Evolutionary conservation across 1,284 basidiomycete genomes (phyloP).

Genomic region (Microbotryum violaceum): DNA sequence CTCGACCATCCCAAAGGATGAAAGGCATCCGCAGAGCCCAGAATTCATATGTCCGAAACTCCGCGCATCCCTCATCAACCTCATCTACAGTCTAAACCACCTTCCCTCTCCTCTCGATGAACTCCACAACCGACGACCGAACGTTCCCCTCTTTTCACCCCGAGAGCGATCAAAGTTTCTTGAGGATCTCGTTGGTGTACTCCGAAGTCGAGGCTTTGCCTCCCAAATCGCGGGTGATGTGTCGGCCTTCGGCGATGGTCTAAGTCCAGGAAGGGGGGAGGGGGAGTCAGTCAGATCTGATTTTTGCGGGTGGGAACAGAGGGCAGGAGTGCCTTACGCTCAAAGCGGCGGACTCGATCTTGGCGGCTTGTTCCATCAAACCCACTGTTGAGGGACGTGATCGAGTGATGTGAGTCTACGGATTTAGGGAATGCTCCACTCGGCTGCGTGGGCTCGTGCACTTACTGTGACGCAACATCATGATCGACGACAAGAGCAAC

Average conservation of each 20-base stretch:
- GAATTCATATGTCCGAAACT: too few species aligned
- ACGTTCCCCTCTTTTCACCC: neutral
- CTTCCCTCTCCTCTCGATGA: too few species aligned
- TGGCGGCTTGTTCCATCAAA: conserved; percentile 72
- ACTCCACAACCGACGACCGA: too few species aligned
- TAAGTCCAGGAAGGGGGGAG: conserved; percentile 38
- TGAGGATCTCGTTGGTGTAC: conserved; percentile 80
- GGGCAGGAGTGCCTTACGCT: conserved; percentile 50
- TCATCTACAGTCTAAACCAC: too few species aligned
- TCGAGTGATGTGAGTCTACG: too few species aligned
- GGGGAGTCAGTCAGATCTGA: neutral
- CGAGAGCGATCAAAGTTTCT: conserved; percentile 49
- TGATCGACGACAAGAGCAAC: conserved; percentile 82
- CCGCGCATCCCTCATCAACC: too few species aligned
- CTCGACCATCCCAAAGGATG: too few species aligned
- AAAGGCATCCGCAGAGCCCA: too few species aligned
- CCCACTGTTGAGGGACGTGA: conserved; percentile 49
- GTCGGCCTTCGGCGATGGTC: conserved; percentile 92
- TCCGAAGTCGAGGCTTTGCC: conserved; percentile 79
- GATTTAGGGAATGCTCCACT: too few species aligned
- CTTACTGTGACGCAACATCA: conserved; percentile 83
- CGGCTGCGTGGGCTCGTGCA: too few species aligned
- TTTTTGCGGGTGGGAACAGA: conserved; percentile 17
- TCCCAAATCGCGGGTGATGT: conserved; percentile 85
- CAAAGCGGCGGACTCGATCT: conserved; percentile 87